phyloP scores from a whole-genome alignment of 169 alveolate species.

The Plasmodium vinckei region DNA sequence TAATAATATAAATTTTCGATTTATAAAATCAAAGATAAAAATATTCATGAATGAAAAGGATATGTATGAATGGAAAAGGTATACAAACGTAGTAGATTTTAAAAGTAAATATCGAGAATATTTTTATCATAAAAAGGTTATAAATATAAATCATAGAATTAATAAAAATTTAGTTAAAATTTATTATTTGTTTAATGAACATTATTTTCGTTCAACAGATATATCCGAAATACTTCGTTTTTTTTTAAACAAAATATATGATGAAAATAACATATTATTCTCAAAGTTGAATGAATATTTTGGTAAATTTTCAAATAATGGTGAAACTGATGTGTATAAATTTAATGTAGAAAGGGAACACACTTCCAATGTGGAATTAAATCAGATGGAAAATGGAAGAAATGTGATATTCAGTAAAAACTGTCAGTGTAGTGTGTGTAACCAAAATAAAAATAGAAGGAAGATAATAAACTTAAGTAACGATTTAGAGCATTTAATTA shows the following conservation, averaged over 20 bases:
- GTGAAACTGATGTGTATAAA: conserved; percentile 19
- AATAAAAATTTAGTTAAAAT: conserved; percentile 47
- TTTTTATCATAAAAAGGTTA: conserved; percentile 66
- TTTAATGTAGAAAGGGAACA: background rate
- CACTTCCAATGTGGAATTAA: background rate
- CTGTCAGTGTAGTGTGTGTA: too few relatives aligned
- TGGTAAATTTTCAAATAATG: conserved; percentile 1
- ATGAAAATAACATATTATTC: conserved; percentile 32
- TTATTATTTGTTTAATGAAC: conserved; percentile 28
- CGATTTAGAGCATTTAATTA: conserved; percentile 12
- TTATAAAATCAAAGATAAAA: conserved; percentile 19
- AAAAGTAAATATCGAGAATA: conserved; percentile 42
- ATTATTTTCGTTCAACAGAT: conserved; percentile 36
- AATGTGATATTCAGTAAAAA: background rate
- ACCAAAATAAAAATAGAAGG: too few relatives aligned
- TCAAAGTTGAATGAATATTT: conserved; percentile 5
- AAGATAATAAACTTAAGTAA: conserved; percentile 20
- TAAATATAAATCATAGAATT: conserved; percentile 61
- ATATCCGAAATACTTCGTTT: conserved; percentile 30
- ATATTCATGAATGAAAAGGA: conserved; percentile 6
- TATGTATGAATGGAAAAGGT: background rate
- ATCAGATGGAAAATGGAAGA: background rate
- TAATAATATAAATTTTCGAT: too few relatives aligned
- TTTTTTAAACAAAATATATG: conserved; percentile 39
- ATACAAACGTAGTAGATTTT: conserved; percentile 8